A percentile compares a stretch with the other conserved stretches of the same genome.
phyloP scores from a whole-genome alignment of 2,329 filamentous ascomycete species.

The Colletotrichum endophyticum region DNA sequence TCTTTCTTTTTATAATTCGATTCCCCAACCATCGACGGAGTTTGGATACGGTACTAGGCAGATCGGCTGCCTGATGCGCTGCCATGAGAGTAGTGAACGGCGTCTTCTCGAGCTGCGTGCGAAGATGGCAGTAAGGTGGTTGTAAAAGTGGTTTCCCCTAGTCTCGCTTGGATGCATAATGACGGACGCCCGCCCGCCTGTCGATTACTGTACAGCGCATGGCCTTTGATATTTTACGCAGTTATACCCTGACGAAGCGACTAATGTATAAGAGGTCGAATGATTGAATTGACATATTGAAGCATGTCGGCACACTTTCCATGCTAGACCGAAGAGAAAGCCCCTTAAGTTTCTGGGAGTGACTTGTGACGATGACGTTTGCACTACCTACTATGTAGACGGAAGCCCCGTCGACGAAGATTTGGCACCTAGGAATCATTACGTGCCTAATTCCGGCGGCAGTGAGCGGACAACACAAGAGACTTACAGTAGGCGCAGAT shows the following conservation, averaged over 20 bases:
- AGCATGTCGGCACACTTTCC: not conserved
- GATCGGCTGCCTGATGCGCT: not conserved
- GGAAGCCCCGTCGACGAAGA: not conserved
- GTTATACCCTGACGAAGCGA: conserved; percentile 40
- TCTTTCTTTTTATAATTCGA: not conserved
- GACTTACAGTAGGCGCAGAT: not conserved
- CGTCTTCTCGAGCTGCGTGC: not conserved
- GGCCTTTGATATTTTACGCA: conserved; percentile 25
- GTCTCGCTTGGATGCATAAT: conserved; percentile 26
- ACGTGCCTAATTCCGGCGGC: not conserved
- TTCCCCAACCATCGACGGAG: not conserved
- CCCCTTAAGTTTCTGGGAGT: not conserved
- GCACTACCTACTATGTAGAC: not conserved
- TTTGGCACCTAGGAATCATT: not conserved
- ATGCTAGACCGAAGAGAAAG: not conserved
- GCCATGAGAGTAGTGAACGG: not conserved
- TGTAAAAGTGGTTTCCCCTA: not conserved
- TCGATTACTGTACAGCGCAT: conserved; percentile 30
- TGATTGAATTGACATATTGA: not conserved
- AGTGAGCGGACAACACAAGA: not conserved
- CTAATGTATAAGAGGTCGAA: conserved; percentile 32
- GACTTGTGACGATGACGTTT: not conserved
- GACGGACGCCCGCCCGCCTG: not conserved
- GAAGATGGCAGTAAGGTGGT: not conserved
- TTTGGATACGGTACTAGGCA: not conserved